These are phyloP conservation scores for Raphanus sativus DNA, from an alignment of 345 rosid genomes.

Conservation along the genomic window DNA sequence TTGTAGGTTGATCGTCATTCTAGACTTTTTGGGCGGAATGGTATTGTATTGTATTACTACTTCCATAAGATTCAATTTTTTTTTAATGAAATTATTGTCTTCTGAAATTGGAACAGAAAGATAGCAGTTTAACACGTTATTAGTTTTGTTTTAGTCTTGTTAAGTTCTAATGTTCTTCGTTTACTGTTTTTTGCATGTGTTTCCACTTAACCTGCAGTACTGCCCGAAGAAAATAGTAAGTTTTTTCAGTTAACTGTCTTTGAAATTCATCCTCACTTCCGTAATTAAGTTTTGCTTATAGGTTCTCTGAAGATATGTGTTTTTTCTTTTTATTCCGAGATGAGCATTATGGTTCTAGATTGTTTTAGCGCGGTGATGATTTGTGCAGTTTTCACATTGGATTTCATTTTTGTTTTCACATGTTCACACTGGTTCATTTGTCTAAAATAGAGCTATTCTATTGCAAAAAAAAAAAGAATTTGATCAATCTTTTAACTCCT, in stretches of 20 bases:
- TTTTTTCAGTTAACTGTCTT: conserved; percentile 17
- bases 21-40: conserved; percentile 65
- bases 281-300: conserved; percentile 5
- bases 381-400: neutral
- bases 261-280: conserved; percentile 21
- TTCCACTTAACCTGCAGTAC: conserved; percentile 52
- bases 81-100: neutral
- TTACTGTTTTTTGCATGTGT: conserved; percentile 46
- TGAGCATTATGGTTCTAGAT: conserved; percentile 15
- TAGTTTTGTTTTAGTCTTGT: neutral
- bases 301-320: neutral
- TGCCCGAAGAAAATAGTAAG: conserved; percentile 95
- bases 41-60: conserved; percentile 51
- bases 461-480: neutral
- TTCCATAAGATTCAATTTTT: neutral
- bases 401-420: conserved; percentile 7
- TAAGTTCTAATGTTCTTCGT: conserved; percentile 32
- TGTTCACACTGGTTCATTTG: neutral
- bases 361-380: conserved; percentile 1
- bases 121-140: neutral
- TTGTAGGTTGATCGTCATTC: conserved; percentile 72
- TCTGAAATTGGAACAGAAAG: neutral
- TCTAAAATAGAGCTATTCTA: neutral
- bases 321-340: neutral
- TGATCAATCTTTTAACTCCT: conserved; percentile 6